A percentile compares a stretch with the other conserved stretches of the same genome.
Evolutionary conservation across 345 rosid species (phyloP).

Genomic region (Melaleuca alternifolia): DNA sequence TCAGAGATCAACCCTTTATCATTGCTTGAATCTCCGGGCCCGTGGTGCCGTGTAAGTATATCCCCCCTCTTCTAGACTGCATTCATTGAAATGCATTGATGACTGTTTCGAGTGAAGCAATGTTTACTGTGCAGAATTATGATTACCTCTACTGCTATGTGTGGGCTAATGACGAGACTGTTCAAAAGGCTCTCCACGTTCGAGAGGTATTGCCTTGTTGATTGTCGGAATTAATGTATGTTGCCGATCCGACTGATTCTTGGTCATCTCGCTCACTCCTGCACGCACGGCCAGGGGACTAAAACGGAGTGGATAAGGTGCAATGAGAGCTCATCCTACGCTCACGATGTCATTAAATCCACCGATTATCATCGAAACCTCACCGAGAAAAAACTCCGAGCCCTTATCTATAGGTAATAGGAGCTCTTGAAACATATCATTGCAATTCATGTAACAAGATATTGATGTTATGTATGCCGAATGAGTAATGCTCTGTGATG

Average conservation of each 20-base stretch:
- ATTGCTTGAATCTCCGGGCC: neutral
- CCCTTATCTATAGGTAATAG: conserved; percentile 8
- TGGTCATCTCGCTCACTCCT: neutral
- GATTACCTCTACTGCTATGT: conserved; percentile 13
- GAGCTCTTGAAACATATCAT: neutral
- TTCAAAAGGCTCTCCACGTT: conserved; percentile 19
- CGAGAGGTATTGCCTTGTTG: conserved; percentile 2
- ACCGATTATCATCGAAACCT: conserved; percentile 5
- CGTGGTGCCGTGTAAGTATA: neutral
- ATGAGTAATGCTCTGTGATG: neutral
- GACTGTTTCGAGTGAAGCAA: neutral
- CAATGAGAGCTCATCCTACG: conserved; percentile 8
- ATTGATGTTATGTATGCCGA: neutral
- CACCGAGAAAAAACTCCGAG: neutral
- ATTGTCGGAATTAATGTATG: neutral
- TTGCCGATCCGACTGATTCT: neutral
- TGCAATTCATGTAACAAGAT: neutral
- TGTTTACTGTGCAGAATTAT: neutral
- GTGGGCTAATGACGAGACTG: conserved; percentile 21
- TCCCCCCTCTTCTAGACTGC: neutral
- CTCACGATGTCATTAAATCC: neutral
- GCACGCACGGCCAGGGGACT: conserved; percentile 6
- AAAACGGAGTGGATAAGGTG: conserved; percentile 20
- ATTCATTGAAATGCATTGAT: neutral
- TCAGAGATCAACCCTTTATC: neutral